phyloP scores from a whole-genome alignment of 148 eudicot genomes.

The Vaccinium vitisidaea region DNA sequence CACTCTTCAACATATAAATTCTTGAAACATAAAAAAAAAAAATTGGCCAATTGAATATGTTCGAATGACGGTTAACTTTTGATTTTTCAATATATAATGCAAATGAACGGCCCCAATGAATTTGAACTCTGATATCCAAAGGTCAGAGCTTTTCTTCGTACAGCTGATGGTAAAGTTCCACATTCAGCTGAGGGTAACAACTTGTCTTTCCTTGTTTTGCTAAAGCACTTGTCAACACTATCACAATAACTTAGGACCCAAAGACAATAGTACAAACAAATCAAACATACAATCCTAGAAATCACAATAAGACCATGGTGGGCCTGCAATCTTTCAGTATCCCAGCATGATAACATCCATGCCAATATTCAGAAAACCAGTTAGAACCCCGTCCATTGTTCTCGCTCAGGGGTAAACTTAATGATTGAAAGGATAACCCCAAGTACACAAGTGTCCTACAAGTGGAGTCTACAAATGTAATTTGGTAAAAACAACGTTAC shows the following conservation, averaged over 20 bases:
- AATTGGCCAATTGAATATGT: background rate
- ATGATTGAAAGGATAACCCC: background rate
- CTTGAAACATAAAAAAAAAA: background rate
- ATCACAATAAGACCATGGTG: background rate
- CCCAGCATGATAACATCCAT: background rate
- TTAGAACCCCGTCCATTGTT: background rate
- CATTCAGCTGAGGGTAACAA: background rate
- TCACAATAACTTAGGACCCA: background rate
- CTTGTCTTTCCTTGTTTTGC: background rate
- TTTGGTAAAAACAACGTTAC: background rate
- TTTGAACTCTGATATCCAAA: background rate
- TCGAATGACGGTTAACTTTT: background rate
- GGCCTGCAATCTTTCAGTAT: background rate
- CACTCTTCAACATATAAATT: background rate
- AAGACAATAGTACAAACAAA: background rate
- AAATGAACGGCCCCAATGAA: background rate
- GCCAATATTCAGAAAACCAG: background rate
- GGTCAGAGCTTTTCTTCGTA: background rate
- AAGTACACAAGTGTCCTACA: background rate
- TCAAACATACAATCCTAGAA: background rate
- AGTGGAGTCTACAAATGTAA: background rate
- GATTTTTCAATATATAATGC: background rate
- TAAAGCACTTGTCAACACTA: background rate
- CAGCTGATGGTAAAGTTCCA: constrained; percentile 6
- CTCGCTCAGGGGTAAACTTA: background rate